Evolutionary conservation across 495 filamentous ascomycete genomes (phyloP).

Genomic region (Podospora australis): DNA sequence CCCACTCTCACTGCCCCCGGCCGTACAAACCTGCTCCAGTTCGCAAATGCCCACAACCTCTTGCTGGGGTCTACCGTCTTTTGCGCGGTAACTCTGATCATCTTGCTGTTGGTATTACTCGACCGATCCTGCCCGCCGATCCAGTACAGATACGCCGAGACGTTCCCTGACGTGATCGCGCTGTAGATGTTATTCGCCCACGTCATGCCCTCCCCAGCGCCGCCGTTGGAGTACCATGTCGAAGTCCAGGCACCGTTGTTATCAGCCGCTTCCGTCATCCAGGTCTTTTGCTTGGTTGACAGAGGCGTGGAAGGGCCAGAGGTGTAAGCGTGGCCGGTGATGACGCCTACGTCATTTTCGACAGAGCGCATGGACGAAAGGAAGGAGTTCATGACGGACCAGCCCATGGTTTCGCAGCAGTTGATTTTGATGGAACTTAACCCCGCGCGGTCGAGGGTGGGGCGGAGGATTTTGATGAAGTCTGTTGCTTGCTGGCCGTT

Average conservation of each 20-base stretch:
- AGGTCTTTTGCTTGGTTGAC: slow-evolving; percentile 33
- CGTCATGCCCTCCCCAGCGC: slow-evolving; percentile 43
- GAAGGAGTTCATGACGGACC: slow-evolving; percentile 35
- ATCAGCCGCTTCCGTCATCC: slow-evolving; percentile 50
- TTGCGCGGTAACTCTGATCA: slow-evolving; percentile 32
- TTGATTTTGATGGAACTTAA: slow-evolving; percentile 33
- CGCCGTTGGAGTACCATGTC: slow-evolving; percentile 44
- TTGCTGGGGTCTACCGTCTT: slow-evolving; percentile 28
- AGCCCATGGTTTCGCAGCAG: slow-evolving; percentile 51
- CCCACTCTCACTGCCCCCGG: slow-evolving; percentile 42
- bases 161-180: slow-evolving; percentile 36
- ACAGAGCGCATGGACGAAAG: slow-evolving; percentile 36
- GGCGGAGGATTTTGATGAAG: slow-evolving; percentile 45
- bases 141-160: slow-evolving; percentile 49
- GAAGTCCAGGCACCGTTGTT: slow-evolving; percentile 36
- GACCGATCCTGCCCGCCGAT: slow-evolving; percentile 36
- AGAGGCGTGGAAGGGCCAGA: slow-evolving; percentile 32
- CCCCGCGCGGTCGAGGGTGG: slow-evolving; percentile 36
- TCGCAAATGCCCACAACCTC: slow-evolving; percentile 45
- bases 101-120: slow-evolving; percentile 34
- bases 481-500: slow-evolving; percentile 45
- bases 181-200: slow-evolving; percentile 51
- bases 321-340: slow-evolving; percentile 45
- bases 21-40: slow-evolving; percentile 39
- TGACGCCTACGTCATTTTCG: slow-evolving; percentile 31